Percentiles rank a stretch among this genome's conserved stretches.
Evolutionary conservation across 2,329 filamentous ascomycete species (phyloP).

Genomic region (Colletotrichum nymphaeae): DNA sequence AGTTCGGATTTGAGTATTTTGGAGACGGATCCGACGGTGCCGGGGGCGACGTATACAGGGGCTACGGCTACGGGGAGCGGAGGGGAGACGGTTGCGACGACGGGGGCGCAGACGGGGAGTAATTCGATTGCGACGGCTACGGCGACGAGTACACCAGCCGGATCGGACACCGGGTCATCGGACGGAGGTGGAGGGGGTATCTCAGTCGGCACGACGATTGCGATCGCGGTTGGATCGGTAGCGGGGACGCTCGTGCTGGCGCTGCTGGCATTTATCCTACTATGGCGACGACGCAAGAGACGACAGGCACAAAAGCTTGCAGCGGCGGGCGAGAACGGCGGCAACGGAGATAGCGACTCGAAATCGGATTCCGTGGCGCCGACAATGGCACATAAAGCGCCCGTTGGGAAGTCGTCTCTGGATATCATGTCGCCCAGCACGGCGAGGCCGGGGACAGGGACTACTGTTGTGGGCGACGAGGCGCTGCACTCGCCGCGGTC

Average conservation of each 20-base stretch:
- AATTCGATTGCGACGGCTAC: not conserved
- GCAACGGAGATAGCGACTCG: not conserved
- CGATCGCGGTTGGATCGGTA: constrained; percentile 25
- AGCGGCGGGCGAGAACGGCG: not conserved
- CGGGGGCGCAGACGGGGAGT: not conserved
- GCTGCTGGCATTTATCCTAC: constrained; percentile 15
- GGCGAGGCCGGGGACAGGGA: constrained; percentile 12
- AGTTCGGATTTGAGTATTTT: constrained; percentile 35
- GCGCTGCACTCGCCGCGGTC: constrained; percentile 18
- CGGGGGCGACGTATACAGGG: constrained; percentile 34
- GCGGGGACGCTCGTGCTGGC: constrained; percentile 18
- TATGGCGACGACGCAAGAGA: constrained; percentile 15
- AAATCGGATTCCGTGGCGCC: constrained; percentile 2
- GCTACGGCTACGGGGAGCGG: not conserved
- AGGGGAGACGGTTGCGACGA: not conserved
- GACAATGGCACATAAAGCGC: constrained; percentile 13
- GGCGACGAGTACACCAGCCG: not conserved
- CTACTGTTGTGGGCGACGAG: constrained; percentile 10
- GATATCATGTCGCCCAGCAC: constrained; percentile 19
- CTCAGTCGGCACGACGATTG: constrained; percentile 20
- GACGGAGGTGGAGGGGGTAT: not conserved
- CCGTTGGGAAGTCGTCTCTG: constrained; percentile 8
- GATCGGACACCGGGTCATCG: not conserved
- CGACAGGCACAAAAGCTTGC: not conserved
- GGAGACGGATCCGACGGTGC: constrained; percentile 37